Conservation (phyloP, 176 grass and related monocot genomes). For the Metroxylon sagu region DNA sequence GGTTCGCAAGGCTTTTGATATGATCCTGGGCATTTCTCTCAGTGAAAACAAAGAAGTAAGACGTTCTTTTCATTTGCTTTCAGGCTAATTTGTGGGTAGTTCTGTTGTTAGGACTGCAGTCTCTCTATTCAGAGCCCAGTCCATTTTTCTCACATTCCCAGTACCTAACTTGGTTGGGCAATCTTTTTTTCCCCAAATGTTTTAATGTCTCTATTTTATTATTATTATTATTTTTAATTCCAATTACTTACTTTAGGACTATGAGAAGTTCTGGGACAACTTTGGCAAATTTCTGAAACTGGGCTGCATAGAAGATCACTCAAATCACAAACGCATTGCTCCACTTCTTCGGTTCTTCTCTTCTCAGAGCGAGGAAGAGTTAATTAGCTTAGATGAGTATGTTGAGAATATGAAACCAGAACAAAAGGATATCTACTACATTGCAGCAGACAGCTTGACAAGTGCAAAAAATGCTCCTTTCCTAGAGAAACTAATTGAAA, state of each 20-base stretch:
- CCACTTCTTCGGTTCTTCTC: slow-evolving; percentile 95
- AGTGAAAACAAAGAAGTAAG: slow-evolving; percentile 96
- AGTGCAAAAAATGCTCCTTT: slow-evolving; percentile 95
- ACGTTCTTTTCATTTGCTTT: not conserved
- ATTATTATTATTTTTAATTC: not conserved
- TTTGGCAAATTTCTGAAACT: slow-evolving; percentile 88
- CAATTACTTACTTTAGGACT: slow-evolving; percentile 13
- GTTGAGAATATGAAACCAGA: slow-evolving; percentile 98
- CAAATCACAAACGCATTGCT: slow-evolving; percentile 91
- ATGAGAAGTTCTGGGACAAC: slow-evolving; percentile 97
- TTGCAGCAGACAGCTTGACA: slow-evolving; percentile 78
- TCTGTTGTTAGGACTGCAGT: no score
- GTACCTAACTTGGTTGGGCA: no score
- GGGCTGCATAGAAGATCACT: slow-evolving; percentile 80
- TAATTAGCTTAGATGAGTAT: slow-evolving; percentile 97
- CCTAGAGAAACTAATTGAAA: slow-evolving; percentile 73
- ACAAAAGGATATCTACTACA: slow-evolving; percentile 83
- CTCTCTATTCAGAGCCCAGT: no score
- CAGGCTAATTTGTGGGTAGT: no score
- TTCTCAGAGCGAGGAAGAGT: slow-evolving; percentile 76
- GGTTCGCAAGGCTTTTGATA: slow-evolving; percentile 91
- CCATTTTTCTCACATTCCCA: no score
- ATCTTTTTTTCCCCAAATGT: not conserved
- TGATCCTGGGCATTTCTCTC: slow-evolving; percentile 93
- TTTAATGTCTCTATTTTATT: not conserved